Percentiles rank a stretch among this genome's conserved stretches.
Evolutionary conservation across 164 flowering plant genomes (phyloP).

Genomic region (Umbilicus rupestris): DNA sequence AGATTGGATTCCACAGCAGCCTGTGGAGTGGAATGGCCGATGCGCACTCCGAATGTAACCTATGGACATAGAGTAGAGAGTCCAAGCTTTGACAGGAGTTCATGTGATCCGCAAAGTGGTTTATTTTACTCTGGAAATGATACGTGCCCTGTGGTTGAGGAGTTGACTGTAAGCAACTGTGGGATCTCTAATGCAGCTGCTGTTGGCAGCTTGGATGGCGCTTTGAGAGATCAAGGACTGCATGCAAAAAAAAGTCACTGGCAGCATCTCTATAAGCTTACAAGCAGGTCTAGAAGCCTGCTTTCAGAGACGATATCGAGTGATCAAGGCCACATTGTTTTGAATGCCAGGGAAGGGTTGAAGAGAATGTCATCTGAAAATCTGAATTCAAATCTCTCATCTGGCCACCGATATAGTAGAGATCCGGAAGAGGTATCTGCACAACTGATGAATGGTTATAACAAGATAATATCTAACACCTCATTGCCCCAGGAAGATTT

Average conservation of each 20-base stretch:
- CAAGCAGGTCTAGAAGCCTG: slow-evolving; percentile 11
- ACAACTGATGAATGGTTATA: slow-evolving; percentile 11
- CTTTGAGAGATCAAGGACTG: slow-evolving; percentile 4
- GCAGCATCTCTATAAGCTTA: slow-evolving; percentile 13
- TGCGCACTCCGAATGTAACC: neutral
- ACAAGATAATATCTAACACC: slow-evolving; percentile 14
- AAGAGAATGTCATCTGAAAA: slow-evolving; percentile 9
- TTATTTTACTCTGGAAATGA: slow-evolving; percentile 7
- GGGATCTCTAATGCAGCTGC: slow-evolving; percentile 3
- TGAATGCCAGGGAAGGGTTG: slow-evolving; percentile 16
- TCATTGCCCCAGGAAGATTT: neutral
- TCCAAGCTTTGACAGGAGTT: slow-evolving; percentile 9
- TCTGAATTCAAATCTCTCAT: slow-evolving; percentile 12
- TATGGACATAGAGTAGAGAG: slow-evolving; percentile 6
- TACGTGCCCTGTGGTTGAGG: slow-evolving; percentile 10
- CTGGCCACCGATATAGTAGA: slow-evolving; percentile 8
- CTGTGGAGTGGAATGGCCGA: slow-evolving; percentile 4
- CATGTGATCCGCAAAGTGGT: slow-evolving; percentile 11
- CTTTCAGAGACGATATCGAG: slow-evolving; percentile 5
- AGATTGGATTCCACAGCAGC: neutral
- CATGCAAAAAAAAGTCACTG: slow-evolving; percentile 11
- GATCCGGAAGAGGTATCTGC: slow-evolving; percentile 13
- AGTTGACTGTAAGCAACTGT: slow-evolving; percentile 13
- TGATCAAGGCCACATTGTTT: slow-evolving; percentile 12
- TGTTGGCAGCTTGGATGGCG: neutral